Base-by-base conservation (phyloP, 345 rosid species). In the Acer campestre region DNA sequence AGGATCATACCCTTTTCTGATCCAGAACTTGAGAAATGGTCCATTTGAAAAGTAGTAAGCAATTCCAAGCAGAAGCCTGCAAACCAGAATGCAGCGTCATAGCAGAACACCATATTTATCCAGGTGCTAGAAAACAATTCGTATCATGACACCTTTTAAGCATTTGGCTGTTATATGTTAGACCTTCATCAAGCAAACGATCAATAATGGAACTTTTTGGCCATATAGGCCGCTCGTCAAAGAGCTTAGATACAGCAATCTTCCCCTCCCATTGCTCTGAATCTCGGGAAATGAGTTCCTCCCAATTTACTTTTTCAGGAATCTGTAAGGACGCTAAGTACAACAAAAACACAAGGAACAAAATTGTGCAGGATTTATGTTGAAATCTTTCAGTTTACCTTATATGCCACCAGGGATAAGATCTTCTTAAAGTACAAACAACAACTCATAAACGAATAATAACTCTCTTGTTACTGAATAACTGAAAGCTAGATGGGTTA, bases 1-100 rank as follows among this genome's bases (percentile, higher is more conserved):
- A 72, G 99, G 99, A 86, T 96, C 99, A 79, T 96, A 96, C 82
- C 97, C 99, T 87, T 92, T 94, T 82, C 80, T 91, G 78, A 96
- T 93, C 99, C 99, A 96, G 83, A 96, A 91, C 81, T 89, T 90
- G 75, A 80, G 90, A 89, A 88, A 94, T 40, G 99, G 99, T 75
- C 99, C 98, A 75, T 85, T 81, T 31, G 93, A 89, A 65, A 96
- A 96, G 88, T 96, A 96, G 88, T 96, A 96, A 7, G 97, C 98
- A 78, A 89, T 88, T 65, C 90, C 85, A 78, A 93, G 88, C 61
- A 96, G 85, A 85, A 88, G 92, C 88, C 99, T 92, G 82, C 85
- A 79, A 78, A 74, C 63, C 80, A 67, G 76, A 76, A 66, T 29
- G 62, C 35, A 64, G 84, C 56, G 9, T 53, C 56, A 73, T 40